These are phyloP conservation scores for Leucaena leucocephala DNA, from an alignment of 306 rosid species.

Conservation along the genomic window DNA sequence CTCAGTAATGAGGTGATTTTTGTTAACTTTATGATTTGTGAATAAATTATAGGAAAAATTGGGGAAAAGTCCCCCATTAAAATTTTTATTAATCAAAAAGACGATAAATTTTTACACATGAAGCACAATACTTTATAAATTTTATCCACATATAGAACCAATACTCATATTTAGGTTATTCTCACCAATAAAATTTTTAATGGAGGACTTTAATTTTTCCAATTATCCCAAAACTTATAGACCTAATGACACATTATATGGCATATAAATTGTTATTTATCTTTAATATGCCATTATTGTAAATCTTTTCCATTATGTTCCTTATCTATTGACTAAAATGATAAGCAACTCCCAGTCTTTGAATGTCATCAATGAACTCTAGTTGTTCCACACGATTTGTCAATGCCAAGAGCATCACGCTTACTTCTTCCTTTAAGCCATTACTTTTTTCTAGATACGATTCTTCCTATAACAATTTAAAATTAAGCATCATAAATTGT, in stretches of 20 bases:
- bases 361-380: constrained; percentile 32
- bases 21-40: no score
- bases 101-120: no score
- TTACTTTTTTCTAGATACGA: not conserved
- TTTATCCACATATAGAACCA: no score
- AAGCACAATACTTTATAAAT: no score
- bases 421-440: constrained; percentile 17
- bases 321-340: constrained; percentile 35
- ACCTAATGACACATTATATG: not conserved
- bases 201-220: no score
- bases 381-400: constrained; percentile 30
- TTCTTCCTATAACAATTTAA: not conserved
- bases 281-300: not conserved
- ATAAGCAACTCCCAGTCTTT: constrained; percentile 31
- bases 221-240: no score
- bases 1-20: not conserved
- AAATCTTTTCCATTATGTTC: not conserved
- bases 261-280: not conserved
- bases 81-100: no score
- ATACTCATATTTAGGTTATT: no score
- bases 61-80: no score
- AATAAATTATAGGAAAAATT: no score
- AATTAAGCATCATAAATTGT: no score
- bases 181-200: no score
- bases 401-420: not conserved